Evolutionary conservation across 1,284 basidiomycete genomes (phyloP), one percentile per base, ranked within the genome.

Genomic region (Exobasidium cylindrosporum): DNA sequence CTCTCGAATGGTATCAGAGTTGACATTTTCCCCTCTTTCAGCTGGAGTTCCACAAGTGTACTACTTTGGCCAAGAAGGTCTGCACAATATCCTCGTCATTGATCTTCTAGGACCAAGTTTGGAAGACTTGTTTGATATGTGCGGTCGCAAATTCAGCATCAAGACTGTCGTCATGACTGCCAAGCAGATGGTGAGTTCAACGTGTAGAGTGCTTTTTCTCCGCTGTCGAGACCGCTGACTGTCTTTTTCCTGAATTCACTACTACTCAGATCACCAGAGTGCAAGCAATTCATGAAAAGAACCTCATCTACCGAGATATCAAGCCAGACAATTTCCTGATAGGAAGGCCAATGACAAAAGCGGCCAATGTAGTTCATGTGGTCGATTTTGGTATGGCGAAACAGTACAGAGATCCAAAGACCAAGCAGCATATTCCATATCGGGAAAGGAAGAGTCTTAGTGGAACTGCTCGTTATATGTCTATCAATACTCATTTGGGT

Each of bases 311-410:
- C 82, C 88, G 93, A 62, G 93, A 97, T 80, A 97, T 97, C 84
- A 97, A 97, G 81, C 92, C 92, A 4, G 93, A 97, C 83, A 96
- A 96, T 83, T 97, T 97, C 81, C 84, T 97, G 70, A 90, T 96
- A 76, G 93, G 93, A 32, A 86, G 92, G 23, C 90, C 92, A 11
- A 88, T 88, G 44, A 94, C 91, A 52, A 95, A 95, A 83, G 86
- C 84, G 52, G 86, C 90, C 46, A 92, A 92, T 78, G 84, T 87
- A 17, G 88, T 97, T 71, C 90, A 94, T 78, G 85, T 86, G 29
- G 90, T 95, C 70, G 92, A 96, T 81, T 96, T 97, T 80, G 93
- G 93, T 61, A 95, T 96, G 92, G 93, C 93, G 44, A 97, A 97
- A 83, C 92, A 95, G 81, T 97, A 96, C 80, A 88, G 93, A 53